Evolutionary conservation across 441 rosid species (phyloP), one percentile per base, ranked within the genome.

Genomic region (Gossypium aridum): DNA sequence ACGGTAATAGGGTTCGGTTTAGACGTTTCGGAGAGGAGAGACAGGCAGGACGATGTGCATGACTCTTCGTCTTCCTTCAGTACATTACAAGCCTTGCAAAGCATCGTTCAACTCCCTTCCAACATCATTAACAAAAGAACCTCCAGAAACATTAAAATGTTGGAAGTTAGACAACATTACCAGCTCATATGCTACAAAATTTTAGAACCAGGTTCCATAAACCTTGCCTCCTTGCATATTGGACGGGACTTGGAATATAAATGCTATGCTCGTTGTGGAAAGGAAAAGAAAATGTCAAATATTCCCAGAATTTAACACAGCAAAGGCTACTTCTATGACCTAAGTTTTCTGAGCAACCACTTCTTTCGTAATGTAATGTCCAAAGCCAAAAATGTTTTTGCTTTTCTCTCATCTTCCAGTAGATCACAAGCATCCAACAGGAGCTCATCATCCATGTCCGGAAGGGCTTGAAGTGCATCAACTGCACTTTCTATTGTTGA

Each of bases 341-440:
- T 90, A 70, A 94, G 97, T 83, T 94, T 94, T 69, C 96, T 88
- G 10, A 87, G 75, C 54, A 95, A 61, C 99, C 97, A 92, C 77
- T 87, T 95, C 83, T 80, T 92, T 53, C 94, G 83, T 75, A 95
- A 69, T 0, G 86, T 45, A 25, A 78, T 71, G 55, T 90, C 89
- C 72, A 92, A 83, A 20, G 98, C 98, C 85, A 95, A 71, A 74
- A 92, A 92, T 4, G 88, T 91, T 83, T 88, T 95, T 13, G 96
- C 94, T 81, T 88, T 95, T 34, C 76, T 90, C 71, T 92, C 92
- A 45, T 94, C 97, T 88, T 92, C 97, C 57, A 92, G 70, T 45
- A 92, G 90, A 83, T 94, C 96, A 78, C 96, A 91, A 43, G 91
- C 98, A 85, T 92, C 97, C 75, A 94, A 75, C 81, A 91, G 56